Evolutionary conservation across 805 yeast genomes (phyloP), one percentile per base, ranked within the genome.

Genomic region (Ogataea paraovalis): DNA sequence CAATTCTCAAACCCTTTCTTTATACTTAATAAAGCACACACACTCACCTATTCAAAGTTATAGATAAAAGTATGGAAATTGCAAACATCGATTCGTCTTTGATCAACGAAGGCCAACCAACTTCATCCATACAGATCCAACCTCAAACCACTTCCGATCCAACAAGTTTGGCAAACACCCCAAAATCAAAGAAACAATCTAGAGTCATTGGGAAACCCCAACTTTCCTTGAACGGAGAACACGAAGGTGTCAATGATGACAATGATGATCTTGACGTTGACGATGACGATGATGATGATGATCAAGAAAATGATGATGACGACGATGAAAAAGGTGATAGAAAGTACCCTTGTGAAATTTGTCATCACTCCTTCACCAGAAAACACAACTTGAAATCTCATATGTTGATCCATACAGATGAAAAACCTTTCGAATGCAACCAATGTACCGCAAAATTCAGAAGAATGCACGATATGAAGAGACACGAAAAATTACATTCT

Each of bases 371-470:
- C 0, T 85, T 85, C 65, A 80, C 88, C 2, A 70, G 94, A 40
- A 82, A 79, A 55, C 92, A 86, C 63, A 85, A 85, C 57, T 73
- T 86, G 70, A 84, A 84, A 46, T 77, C 87, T 4, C 94, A 85
- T 61, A 72, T 81, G 52, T 65, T 85, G 53, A 85, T 83, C 32
- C 94, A 85, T 62, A 74, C 87, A 14, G 72, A 75, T 43, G 74
- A 72, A 51, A 82, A 79, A 59, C 88, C 90, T 2, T 85, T 75
- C 64, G 64, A 68, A 21, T 87, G 96, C 63, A 52, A 74, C 12
- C 73, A 75, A 25, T 87, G 96, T 58, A 68, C 73, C 44, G 69
- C 78, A 41, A 76, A 72, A 53, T 87, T 87, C 63, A 74, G 94
- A 50, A 72, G 95, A 41, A 74, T 80, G 27, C 91, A 86, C 62